Base-by-base conservation (phyloP, 2,329 filamentous ascomycete species). In the Penicillium sp. region DNA sequence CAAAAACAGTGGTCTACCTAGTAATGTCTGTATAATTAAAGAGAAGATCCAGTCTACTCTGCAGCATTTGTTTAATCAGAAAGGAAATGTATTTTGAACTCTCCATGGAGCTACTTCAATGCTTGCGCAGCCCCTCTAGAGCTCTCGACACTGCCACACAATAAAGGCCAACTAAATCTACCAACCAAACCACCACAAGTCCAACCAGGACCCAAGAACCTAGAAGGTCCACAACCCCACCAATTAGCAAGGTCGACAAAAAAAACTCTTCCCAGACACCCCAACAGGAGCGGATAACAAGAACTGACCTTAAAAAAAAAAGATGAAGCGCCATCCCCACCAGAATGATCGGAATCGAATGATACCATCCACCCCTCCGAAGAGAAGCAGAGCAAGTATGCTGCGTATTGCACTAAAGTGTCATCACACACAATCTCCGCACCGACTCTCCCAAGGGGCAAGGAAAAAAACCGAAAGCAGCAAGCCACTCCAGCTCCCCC, bases 341-440 rank as follows among this genome's bases (percentile, higher is more conserved):
- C 87, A 88, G 88, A 90, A 85, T 92, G 87, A 92, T 91, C 88
- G 87, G 89, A 92, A 92, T 92, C 88, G 88, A 90, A 90, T 91
- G 81, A 86, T 87, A 81, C 78, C 70, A 74, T 64, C 63, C 71
- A 73, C 67, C 68, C 60, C 31, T 39, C 45, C 57, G 57, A 48
- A 53, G 36, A 70, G 69, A 69, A 67, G 68, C 65, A 64, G 71
- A 66, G 61, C 55, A 73, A 71, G 81, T 80, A 92, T 85, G 90
- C 90, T 84, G 89, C 89, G 88, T 91, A 94, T 94, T 90, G 90
- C 88, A 93, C 90, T 94, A 82, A 90, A 92, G 89, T 91, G 86
- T 87, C 86, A 75, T 80, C 79, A 84, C 83, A 84, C 83, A 92
- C 89, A 86, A 93, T 92, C 90, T 93, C 89, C 89, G 89, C 89